Conservation (phyloP, 768 basidiomycete species). For the Leccinum uliginosum region DNA sequence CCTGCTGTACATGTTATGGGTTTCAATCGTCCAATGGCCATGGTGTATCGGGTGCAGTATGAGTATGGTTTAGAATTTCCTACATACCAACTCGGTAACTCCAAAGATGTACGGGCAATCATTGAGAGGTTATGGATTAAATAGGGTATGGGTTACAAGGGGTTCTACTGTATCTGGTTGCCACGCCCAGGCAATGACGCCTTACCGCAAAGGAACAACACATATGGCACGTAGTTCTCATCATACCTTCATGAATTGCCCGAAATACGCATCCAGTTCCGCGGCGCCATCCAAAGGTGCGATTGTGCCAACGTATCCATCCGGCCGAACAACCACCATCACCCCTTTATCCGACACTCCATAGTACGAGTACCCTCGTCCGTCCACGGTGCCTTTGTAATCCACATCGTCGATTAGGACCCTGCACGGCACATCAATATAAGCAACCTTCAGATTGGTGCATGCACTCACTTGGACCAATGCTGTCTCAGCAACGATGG, state of each 20-base stretch:
- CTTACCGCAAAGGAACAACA: neutral
- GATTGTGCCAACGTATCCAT: slow-evolving; percentile 58
- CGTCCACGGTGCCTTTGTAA: slow-evolving; percentile 40
- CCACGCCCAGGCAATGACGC: neutral
- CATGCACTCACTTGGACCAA: slow-evolving; percentile 38
- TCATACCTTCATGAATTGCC: slow-evolving; percentile 33
- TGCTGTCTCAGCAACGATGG: slow-evolving; percentile 34
- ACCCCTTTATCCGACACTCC: slow-evolving; percentile 35
- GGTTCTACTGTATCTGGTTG: neutral
- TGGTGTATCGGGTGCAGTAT: too few relatives aligned
- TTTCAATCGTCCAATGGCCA: too few relatives aligned
- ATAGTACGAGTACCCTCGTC: slow-evolving; percentile 53
- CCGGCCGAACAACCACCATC: slow-evolving; percentile 29
- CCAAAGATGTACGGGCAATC: too few relatives aligned
- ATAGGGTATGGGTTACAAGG: too few relatives aligned
- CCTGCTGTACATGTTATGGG: too few relatives aligned
- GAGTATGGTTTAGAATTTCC: too few relatives aligned
- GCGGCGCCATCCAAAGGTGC: slow-evolving; percentile 40
- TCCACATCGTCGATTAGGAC: slow-evolving; percentile 57
- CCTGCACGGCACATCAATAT: slow-evolving; percentile 32
- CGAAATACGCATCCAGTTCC: slow-evolving; percentile 45
- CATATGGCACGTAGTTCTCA: neutral
- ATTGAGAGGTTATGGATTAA: too few relatives aligned
- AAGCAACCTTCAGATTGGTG: neutral
- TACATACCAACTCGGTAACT: too few relatives aligned